These are phyloP conservation scores for Penicillium sp. DNA, from an alignment of 2,329 filamentous ascomycete species.

Conservation along the genomic window DNA sequence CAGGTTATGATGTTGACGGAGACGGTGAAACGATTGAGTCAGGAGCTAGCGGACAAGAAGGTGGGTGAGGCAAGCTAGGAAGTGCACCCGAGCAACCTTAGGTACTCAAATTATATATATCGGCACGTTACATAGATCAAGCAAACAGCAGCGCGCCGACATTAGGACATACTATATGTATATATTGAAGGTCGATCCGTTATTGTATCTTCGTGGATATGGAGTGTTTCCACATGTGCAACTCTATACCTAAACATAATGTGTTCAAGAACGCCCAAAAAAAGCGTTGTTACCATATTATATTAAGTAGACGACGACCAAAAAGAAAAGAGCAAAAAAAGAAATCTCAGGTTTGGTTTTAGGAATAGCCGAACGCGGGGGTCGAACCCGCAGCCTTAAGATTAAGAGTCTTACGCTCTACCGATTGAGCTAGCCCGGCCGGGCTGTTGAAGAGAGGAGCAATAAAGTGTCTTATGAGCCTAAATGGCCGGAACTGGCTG, in stretches of 20 bases:
- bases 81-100: background rate
- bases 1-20: conserved; percentile 55
- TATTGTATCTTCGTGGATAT: background rate
- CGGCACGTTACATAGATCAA: background rate
- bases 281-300: background rate
- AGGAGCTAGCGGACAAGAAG: conserved; percentile 14
- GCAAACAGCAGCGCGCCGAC: background rate
- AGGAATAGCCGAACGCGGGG: conserved; percentile 35
- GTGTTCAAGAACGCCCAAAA: background rate
- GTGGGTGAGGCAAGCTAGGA: background rate
- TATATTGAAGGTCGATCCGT: background rate
- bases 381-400: conserved; percentile 40
- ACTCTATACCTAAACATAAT: background rate
- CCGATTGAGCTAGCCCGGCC: conserved; percentile 44
- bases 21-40: conserved; percentile 53
- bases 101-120: background rate
- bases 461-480: background rate
- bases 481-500: background rate
- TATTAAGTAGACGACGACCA: background rate
- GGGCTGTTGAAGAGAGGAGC: background rate
- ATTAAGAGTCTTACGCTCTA: conserved; percentile 45
- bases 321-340: conserved; percentile 5
- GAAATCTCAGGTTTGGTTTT: conserved; percentile 10
- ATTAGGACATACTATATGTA: no score
- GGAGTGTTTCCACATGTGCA: background rate